Conservation (phyloP, 2,329 filamentous ascomycete genomes). For the Ophiostoma sp. region DNA sequence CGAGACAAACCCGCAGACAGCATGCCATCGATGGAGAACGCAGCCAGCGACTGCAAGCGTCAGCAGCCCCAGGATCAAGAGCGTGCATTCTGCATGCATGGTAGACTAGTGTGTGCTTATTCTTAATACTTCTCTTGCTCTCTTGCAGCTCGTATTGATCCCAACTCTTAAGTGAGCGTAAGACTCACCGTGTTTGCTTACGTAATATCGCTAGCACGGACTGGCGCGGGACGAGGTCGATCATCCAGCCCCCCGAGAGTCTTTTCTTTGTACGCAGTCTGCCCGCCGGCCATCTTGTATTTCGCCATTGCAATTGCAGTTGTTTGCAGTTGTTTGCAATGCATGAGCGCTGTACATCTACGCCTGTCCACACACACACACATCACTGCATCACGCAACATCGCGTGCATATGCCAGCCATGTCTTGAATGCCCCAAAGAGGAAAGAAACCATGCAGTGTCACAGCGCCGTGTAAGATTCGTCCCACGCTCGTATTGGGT, state of each 20-base stretch:
- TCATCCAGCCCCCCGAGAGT: not conserved
- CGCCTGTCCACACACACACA: no score
- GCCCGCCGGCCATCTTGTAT: not conserved
- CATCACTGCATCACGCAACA: not conserved
- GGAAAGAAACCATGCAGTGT: not conserved
- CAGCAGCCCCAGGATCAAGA: not conserved
- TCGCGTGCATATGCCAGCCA: constrained; percentile 8
- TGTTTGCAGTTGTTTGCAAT: not conserved
- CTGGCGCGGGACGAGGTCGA: not conserved
- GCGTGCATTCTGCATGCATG: not conserved
- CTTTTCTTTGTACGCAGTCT: not conserved
- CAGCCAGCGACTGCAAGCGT: not conserved
- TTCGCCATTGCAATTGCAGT: not conserved
- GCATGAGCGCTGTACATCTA: not conserved
- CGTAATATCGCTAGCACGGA: not conserved
- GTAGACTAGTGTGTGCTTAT: not conserved
- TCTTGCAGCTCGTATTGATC: not conserved
- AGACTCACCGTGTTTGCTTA: not conserved
- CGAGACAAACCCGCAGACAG: not conserved
- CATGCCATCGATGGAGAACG: not conserved
- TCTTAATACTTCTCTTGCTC: not conserved
- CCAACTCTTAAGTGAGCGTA: not conserved
- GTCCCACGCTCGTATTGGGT: not conserved
- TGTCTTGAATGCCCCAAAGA: constrained; percentile 12
- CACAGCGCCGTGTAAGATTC: not conserved